A percentile compares a stretch with the other conserved stretches of the same genome.
Evolutionary conservation across 495 filamentous ascomycete genomes (phyloP).

Genomic region (Tuber borchii): DNA sequence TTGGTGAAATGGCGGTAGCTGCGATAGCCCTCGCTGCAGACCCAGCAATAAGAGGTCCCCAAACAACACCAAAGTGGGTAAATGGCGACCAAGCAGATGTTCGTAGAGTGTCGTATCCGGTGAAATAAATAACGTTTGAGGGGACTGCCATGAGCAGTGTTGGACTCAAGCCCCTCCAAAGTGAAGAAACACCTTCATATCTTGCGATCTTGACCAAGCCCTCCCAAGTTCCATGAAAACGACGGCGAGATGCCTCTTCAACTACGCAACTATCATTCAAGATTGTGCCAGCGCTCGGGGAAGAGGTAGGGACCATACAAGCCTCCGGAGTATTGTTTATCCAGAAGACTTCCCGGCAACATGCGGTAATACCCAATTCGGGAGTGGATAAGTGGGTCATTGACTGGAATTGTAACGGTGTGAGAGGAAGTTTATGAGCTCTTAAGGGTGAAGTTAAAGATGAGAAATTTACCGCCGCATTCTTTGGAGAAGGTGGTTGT

Average conservation of each 20-base stretch:
- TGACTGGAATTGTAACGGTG: conserved; percentile 41
- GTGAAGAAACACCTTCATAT: conserved; percentile 76
- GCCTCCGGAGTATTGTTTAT: conserved; percentile 75
- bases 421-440: conserved; percentile 33
- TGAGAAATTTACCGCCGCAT: conserved; percentile 40
- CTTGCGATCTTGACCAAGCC: conserved; percentile 92
- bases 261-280: conserved; percentile 66
- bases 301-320: conserved; percentile 56
- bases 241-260: conserved; percentile 72
- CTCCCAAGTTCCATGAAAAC: conserved; percentile 86
- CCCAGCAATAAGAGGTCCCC: conserved; percentile 75
- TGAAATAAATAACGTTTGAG: conserved; percentile 96
- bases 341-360: conserved; percentile 97
- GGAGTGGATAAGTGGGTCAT: conserved; percentile 41
- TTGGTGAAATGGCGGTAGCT: conserved; percentile 74
- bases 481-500: conserved; percentile 47
- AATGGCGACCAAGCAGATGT: conserved; percentile 64
- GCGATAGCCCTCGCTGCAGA: conserved; percentile 69
- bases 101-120: conserved; percentile 93
- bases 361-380: conserved; percentile 86
- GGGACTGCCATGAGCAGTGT: conserved; percentile 92
- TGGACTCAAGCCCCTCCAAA: conserved; percentile 90
- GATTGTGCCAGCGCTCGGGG: conserved; percentile 39
- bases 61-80: conserved; percentile 51
- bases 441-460: conserved; percentile 30